These are phyloP conservation scores for Biscutella laevigata DNA, from an alignment of 441 rosid genomes.

Conservation along the genomic window DNA sequence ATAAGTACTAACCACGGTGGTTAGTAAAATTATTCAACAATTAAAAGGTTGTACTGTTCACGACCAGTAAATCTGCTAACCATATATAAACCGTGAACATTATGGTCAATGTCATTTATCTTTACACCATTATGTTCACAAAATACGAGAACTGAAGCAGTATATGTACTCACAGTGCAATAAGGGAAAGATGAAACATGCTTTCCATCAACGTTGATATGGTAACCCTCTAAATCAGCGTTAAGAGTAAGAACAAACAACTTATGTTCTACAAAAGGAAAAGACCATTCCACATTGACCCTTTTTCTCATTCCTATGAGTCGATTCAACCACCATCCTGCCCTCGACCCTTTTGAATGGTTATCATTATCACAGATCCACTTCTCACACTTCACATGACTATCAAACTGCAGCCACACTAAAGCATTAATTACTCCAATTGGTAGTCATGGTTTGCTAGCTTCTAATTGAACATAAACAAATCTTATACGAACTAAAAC, in stretches of 20 bases:
- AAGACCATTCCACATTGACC: slow-evolving; percentile 72
- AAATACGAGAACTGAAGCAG: too few relatives aligned
- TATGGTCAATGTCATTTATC: too few relatives aligned
- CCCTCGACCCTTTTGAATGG: slow-evolving; percentile 45
- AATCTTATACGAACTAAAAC: too few relatives aligned
- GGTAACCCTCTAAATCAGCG: slow-evolving; percentile 84
- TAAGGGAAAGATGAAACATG: slow-evolving; percentile 57
- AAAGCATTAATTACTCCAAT: neutral
- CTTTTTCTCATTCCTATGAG: slow-evolving; percentile 62
- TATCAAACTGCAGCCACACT: slow-evolving; percentile 57
- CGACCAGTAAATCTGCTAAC: too few relatives aligned
- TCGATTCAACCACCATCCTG: slow-evolving; percentile 79
- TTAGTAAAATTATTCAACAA: too few relatives aligned
- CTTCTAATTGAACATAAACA: too few relatives aligned
- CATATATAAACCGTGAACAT: too few relatives aligned
- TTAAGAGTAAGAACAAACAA: slow-evolving; percentile 74
- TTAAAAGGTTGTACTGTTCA: too few relatives aligned
- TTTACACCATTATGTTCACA: too few relatives aligned
- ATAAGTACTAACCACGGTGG: too few relatives aligned
- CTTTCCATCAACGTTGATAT: slow-evolving; percentile 84
- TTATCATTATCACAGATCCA: slow-evolving; percentile 85
- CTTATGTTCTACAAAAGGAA: slow-evolving; percentile 63
- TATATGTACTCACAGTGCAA: slow-evolving; percentile 78
- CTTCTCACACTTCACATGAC: slow-evolving; percentile 80
- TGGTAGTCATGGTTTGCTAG: too few relatives aligned